Evolutionary conservation across 2,329 filamentous ascomycete genomes (phyloP).

Genomic region (Alternaria viburni): DNA sequence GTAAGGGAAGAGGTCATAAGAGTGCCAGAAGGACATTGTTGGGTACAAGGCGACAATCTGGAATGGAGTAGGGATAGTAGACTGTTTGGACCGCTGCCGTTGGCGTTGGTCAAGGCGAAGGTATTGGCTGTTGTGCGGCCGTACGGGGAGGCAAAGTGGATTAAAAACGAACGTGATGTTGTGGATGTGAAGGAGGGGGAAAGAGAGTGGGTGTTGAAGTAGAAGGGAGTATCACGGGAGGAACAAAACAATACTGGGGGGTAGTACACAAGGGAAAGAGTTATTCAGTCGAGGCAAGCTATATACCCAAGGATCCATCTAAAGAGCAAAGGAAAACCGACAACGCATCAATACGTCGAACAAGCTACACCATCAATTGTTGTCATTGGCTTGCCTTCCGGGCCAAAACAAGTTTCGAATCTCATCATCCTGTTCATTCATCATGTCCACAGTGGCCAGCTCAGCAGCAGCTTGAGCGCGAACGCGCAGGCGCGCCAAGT

Average conservation of each 20-base stretch:
- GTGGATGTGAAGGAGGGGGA: conserved; percentile 13
- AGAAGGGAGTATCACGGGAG: neutral
- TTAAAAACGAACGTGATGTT: conserved; percentile 25
- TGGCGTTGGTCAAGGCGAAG: conserved; percentile 85
- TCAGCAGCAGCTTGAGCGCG: neutral
- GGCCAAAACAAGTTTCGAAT: neutral
- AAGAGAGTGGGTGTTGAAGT: conserved; percentile 17
- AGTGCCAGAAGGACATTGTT: conserved; percentile 91
- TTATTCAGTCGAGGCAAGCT: neutral
- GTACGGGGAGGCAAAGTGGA: conserved; percentile 31
- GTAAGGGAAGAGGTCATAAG: conserved; percentile 64
- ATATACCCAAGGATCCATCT: neutral
- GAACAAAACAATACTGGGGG: neutral
- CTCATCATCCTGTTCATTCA: neutral
- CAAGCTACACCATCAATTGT: neutral
- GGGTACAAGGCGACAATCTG: conserved; percentile 88
- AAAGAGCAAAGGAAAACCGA: neutral
- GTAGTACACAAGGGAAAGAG: neutral
- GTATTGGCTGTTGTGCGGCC: conserved; percentile 60
- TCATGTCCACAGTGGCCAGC: neutral
- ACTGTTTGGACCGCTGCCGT: conserved; percentile 81
- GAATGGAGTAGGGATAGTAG: conserved; percentile 85
- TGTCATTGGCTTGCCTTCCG: neutral
- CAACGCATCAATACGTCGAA: neutral
- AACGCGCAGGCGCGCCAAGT: neutral